Evolutionary conservation across 495 filamentous ascomycete genomes (phyloP).

Genomic region (Pseudevernia furfuracea): DNA sequence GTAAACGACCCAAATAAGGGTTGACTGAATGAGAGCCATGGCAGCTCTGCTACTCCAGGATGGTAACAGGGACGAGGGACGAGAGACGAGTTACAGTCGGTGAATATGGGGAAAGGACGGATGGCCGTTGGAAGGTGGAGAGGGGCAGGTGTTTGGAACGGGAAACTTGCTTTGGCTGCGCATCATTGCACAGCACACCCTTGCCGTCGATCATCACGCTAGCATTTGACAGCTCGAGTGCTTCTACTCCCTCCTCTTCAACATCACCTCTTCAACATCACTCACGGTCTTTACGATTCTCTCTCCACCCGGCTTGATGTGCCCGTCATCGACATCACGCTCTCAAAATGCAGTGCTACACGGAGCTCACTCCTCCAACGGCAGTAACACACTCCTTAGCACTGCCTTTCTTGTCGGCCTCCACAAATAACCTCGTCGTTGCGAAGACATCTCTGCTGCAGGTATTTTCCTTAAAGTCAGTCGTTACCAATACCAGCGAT

Average conservation of each 20-base stretch:
- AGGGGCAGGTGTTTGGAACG: slow-evolving; percentile 1
- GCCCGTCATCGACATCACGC: not conserved
- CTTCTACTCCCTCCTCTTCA: not conserved
- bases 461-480: slow-evolving; percentile 55
- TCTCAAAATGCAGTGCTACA: slow-evolving; percentile 66
- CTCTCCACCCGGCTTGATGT: not conserved
- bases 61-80: not conserved
- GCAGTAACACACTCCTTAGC: slow-evolving; percentile 83
- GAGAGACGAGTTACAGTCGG: not conserved
- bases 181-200: slow-evolving; percentile 16
- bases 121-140: not conserved
- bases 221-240: not conserved
- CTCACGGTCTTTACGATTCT: not conserved
- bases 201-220: slow-evolving; percentile 2
- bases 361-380: slow-evolving; percentile 84
- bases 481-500: slow-evolving; percentile 44
- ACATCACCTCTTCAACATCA: not conserved
- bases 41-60: slow-evolving; percentile 3
- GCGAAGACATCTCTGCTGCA: slow-evolving; percentile 87
- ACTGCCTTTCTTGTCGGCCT: slow-evolving; percentile 65
- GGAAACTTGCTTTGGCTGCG: slow-evolving; percentile 3
- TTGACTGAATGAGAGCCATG: slow-evolving; percentile 70
- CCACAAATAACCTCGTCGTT: slow-evolving; percentile 75
- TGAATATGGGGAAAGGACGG: slow-evolving; percentile 1
- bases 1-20: slow-evolving; percentile 89